Conservation (phyloP, 495 filamentous ascomycete species). For the Aspergillus leporis region DNA sequence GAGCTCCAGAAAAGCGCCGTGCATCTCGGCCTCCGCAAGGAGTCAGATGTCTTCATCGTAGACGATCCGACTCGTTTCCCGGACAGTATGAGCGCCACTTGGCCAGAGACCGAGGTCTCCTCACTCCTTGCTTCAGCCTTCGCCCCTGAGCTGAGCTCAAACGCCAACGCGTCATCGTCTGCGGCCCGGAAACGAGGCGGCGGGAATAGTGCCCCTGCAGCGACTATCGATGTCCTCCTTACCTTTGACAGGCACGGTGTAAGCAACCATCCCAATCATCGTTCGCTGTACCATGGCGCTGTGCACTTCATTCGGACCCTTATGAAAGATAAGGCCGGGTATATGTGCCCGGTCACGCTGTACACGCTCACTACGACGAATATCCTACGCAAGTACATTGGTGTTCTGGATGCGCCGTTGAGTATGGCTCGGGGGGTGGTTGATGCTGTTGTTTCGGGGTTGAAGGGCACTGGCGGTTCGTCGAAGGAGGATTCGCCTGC, state of each 20-base stretch:
- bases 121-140: slow-evolving; percentile 67
- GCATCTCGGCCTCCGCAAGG: slow-evolving; percentile 67
- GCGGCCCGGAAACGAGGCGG: slow-evolving; percentile 18
- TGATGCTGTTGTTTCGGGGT: slow-evolving; percentile 34
- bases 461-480: slow-evolving; percentile 27
- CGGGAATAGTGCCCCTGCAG: slow-evolving; percentile 43
- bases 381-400: slow-evolving; percentile 76
- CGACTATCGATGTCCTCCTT: slow-evolving; percentile 76
- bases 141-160: slow-evolving; percentile 55
- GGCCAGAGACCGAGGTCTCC: slow-evolving; percentile 70
- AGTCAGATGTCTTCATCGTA: slow-evolving; percentile 77
- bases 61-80: slow-evolving; percentile 76
- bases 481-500: slow-evolving; percentile 41
- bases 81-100: slow-evolving; percentile 79
- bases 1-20: slow-evolving; percentile 80
- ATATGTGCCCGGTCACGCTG: slow-evolving; percentile 70
- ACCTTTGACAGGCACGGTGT: slow-evolving; percentile 85
- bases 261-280: slow-evolving; percentile 88
- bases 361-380: slow-evolving; percentile 77
- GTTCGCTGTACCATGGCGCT: slow-evolving; percentile 80
- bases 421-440: slow-evolving; percentile 56
- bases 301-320: slow-evolving; percentile 65
- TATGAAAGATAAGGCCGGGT: slow-evolving; percentile 63
- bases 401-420: slow-evolving; percentile 68
- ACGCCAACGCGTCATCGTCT: background rate